phyloP scores from a whole-genome alignment of 208 protist species.

The Phytomonas serpens region DNA sequence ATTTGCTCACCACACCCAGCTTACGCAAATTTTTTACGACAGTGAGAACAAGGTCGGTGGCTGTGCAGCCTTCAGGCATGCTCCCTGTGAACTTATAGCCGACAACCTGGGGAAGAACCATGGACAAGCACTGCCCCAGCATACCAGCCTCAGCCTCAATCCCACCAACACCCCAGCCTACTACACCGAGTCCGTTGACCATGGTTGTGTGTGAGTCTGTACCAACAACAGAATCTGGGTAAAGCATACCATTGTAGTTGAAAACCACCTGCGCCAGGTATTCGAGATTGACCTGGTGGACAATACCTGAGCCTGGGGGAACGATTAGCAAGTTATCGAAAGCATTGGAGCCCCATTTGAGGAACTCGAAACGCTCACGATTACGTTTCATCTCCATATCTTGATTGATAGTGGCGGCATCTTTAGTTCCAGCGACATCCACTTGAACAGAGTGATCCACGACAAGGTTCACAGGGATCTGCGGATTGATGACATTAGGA shows the following conservation, averaged over 20 bases:
- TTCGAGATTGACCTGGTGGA: slow-evolving; percentile 97
- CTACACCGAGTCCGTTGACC: slow-evolving; percentile 95
- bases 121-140: slow-evolving; percentile 93
- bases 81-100: slow-evolving; percentile 93
- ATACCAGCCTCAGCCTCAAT: slow-evolving; percentile 96
- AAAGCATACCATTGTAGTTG: slow-evolving; percentile 86
- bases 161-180: slow-evolving; percentile 96
- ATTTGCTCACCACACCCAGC: slow-evolving; percentile 95
- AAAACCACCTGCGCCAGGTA: slow-evolving; percentile 95
- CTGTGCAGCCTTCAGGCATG: slow-evolving; percentile 86
- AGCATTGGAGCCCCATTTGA: slow-evolving; percentile 95
- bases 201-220: slow-evolving; percentile 96
- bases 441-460: slow-evolving; percentile 96
- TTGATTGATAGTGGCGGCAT: slow-evolving; percentile 88
- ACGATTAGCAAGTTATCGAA: slow-evolving; percentile 95
- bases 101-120: slow-evolving; percentile 94
- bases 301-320: slow-evolving; percentile 95
- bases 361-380: slow-evolving; percentile 94
- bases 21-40: slow-evolving; percentile 90
- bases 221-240: slow-evolving; percentile 96
- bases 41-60: slow-evolving; percentile 96
- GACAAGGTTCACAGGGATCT: slow-evolving; percentile 95
- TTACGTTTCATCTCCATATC: slow-evolving; percentile 94
- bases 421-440: slow-evolving; percentile 55
- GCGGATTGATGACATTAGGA: slow-evolving; percentile 89